Base-by-base conservation (phyloP, 2,329 filamentous ascomycete species). In the Hymenotorrendiella dingleyae region DNA sequence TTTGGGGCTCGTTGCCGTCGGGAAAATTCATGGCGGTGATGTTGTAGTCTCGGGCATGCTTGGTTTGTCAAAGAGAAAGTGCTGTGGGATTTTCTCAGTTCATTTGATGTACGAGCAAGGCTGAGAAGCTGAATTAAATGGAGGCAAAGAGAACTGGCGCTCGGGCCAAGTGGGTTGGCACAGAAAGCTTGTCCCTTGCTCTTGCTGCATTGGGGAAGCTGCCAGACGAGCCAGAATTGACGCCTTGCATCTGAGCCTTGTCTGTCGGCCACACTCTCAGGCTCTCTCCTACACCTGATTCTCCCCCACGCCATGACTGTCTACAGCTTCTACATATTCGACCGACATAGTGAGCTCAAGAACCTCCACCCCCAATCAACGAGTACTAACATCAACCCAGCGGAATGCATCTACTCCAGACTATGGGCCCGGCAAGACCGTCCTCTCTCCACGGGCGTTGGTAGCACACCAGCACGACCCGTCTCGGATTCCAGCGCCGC, bases 291-390 rank as follows among this genome's bases (percentile, higher is more conserved):
- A n/a, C n/a, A n/a, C n/a, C n/a, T n/a, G n/a, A n/a, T n/a, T n/a
- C n/a, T n/a, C n/a, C 35, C 7, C 4, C 20, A 23, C 42, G 71
- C 56, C 62, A 97, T 98, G 93, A 82, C 85, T 48, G 86, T 97
- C 66, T 97, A 94, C 70, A 90, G 89, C 47, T 95, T 98, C 69
- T 95, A 95, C 74, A 96, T 98, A 63, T 98, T 98, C 65, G 93
- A 98, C 70, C 84, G 93, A 54, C 93, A 98, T 68, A 95, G 93
- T 96, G 75, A 62, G 78, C 34, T 60, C 36, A 5, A 16, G 35
- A 26, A 34, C 28, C 24, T 20, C 26, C 28, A 28, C 36, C 33
- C 29, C 20, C 28, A 23, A 16, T 26, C 21, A 32, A 19, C 5
- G 16, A 10, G 43, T 42, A 36, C 40, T 47, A 51, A 42, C 41